Evolutionary conservation across 1,284 basidiomycete genomes (phyloP).

Genomic region (Boletus albobrunnescens): DNA sequence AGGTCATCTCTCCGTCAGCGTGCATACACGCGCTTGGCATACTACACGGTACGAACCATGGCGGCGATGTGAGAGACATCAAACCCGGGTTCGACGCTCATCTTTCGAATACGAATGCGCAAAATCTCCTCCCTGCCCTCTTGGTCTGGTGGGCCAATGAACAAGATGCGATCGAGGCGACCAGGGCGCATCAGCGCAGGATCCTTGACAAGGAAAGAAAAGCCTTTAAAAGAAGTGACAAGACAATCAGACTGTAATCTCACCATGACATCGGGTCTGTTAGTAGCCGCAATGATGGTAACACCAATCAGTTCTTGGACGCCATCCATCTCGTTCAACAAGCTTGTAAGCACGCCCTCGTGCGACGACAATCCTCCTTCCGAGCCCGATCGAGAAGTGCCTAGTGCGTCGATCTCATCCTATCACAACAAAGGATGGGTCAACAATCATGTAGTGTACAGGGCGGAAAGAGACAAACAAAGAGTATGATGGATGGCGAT

Average conservation of each 20-base stretch:
- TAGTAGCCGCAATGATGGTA: slow-evolving; percentile 93
- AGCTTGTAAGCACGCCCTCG: slow-evolving; percentile 87
- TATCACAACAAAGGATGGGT: slow-evolving; percentile 31
- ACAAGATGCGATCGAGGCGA: slow-evolving; percentile 91
- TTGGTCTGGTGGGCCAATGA: slow-evolving; percentile 88
- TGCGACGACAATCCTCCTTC: slow-evolving; percentile 52
- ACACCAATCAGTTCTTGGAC: slow-evolving; percentile 92
- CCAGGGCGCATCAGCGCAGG: slow-evolving; percentile 93
- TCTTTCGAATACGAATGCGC: slow-evolving; percentile 68
- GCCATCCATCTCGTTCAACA: slow-evolving; percentile 98
- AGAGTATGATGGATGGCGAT: slow-evolving; percentile 93
- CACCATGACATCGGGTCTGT: slow-evolving; percentile 90
- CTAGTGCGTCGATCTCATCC: slow-evolving; percentile 98
- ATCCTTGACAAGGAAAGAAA: slow-evolving; percentile 53
- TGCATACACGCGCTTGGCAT: too few relatives aligned
- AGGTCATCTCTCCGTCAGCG: slow-evolving; percentile 12
- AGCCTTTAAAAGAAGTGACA: neutral
- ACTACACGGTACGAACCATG: slow-evolving; percentile 48
- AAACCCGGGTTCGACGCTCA: slow-evolving; percentile 75
- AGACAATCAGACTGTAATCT: slow-evolving; percentile 26
- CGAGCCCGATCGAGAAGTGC: slow-evolving; percentile 69
- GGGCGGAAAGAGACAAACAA: slow-evolving; percentile 52
- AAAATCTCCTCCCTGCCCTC: slow-evolving; percentile 82
- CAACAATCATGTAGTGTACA: neutral
- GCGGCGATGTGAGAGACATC: slow-evolving; percentile 69